These are phyloP conservation scores for Lepidium didymum DNA, from an alignment of 345 rosid species.

Conservation along the genomic window DNA sequence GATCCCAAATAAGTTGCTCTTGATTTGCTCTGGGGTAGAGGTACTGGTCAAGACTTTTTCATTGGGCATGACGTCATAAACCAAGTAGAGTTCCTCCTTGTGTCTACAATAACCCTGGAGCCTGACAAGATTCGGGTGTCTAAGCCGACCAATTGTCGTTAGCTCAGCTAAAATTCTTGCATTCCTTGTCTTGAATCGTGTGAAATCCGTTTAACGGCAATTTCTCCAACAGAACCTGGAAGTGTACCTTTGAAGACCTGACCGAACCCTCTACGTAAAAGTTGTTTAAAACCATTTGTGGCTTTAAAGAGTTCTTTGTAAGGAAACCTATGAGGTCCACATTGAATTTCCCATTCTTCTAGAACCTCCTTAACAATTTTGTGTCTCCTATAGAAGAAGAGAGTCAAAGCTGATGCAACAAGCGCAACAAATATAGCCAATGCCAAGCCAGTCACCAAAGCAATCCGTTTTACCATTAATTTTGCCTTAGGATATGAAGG, in stretches of 20 bases:
- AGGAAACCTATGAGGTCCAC: conserved; percentile 35
- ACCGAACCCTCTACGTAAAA: conserved; percentile 39
- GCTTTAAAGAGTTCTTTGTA: conserved; percentile 27
- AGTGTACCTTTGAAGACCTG: conserved; percentile 27
- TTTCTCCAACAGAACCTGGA: conserved; percentile 4
- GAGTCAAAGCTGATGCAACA: conserved; percentile 16
- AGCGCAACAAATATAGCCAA: conserved; percentile 26
- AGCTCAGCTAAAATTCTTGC: conserved; percentile 35
- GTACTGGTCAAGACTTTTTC: conserved; percentile 47
- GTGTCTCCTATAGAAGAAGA: conserved; percentile 1
- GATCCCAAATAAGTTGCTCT: conserved; percentile 37
- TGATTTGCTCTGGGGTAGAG: conserved; percentile 19
- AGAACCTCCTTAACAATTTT: conserved; percentile 21
- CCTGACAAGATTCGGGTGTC: conserved; percentile 40
- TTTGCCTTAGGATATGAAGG: conserved; percentile 40
- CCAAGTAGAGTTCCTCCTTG: conserved; percentile 38
- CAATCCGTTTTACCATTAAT: not conserved
- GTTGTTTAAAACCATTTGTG: conserved; percentile 26
- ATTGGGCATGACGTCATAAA: conserved; percentile 48
- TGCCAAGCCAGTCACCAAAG: conserved; percentile 15
- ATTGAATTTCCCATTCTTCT: conserved; percentile 44
- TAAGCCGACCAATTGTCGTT: conserved; percentile 28
- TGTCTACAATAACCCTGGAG: conserved; percentile 45
- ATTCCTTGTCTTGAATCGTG: conserved; percentile 30
- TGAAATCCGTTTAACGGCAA: conserved; percentile 31